Evolutionary conservation across 2,329 filamentous ascomycete species (phyloP).

Genomic region (Aspergillus hortae): DNA sequence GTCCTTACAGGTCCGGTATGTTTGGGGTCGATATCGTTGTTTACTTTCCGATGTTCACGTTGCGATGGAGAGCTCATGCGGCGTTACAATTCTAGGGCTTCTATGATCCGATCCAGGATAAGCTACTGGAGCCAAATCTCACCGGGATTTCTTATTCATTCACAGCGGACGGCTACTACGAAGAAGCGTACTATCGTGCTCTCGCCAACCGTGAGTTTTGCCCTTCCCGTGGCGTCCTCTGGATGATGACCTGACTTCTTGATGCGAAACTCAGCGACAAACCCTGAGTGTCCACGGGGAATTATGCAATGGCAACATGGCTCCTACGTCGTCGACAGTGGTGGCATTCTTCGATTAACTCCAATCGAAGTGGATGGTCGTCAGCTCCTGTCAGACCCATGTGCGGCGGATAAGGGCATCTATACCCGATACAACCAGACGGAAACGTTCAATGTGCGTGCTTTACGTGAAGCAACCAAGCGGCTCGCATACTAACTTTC

Average conservation of each 20-base stretch:
- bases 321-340: conserved; percentile 52
- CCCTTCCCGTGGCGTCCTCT: neutral
- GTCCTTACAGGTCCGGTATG: conserved; percentile 67
- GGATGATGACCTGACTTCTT: conserved; percentile 7
- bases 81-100: conserved; percentile 51
- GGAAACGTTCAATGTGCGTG: conserved; percentile 58
- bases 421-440: conserved; percentile 67
- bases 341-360: conserved; percentile 57
- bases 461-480: neutral
- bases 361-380: conserved; percentile 66
- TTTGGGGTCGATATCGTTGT: conserved; percentile 4
- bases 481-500: conserved; percentile 6
- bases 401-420: conserved; percentile 50
- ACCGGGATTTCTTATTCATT: conserved; percentile 74
- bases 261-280: conserved; percentile 43
- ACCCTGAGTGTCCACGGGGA: conserved; percentile 59
- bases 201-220: conserved; percentile 61
- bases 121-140: conserved; percentile 61
- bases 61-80: neutral
- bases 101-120: conserved; percentile 64
- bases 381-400: conserved; percentile 64
- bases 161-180: conserved; percentile 63
- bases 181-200: conserved; percentile 67
- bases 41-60: neutral
- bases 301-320: conserved; percentile 75